Percentiles rank a stretch among this genome's conserved stretches.
Conservation (phyloP, 176 grass and related monocot genomes). For the Carex myosuroides region DNA sequence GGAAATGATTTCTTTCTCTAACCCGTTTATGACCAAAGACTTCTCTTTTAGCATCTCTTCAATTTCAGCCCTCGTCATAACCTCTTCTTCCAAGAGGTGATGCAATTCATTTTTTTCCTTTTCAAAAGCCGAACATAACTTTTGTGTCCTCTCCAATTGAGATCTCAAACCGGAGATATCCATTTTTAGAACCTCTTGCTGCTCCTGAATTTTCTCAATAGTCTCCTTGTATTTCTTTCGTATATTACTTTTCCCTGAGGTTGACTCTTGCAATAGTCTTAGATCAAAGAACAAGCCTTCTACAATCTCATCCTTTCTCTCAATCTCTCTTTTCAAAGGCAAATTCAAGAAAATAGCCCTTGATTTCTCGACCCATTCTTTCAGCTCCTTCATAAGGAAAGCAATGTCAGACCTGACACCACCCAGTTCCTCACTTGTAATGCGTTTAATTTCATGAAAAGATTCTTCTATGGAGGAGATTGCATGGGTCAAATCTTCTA, state of each 20-base stretch:
- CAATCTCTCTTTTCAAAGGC: slow-evolving; percentile 51
- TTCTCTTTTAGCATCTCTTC: slow-evolving; percentile 51
- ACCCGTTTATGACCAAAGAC: slow-evolving; percentile 47
- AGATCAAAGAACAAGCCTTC: slow-evolving; percentile 78
- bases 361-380: slow-evolving; percentile 43
- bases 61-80: slow-evolving; percentile 35
- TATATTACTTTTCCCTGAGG: slow-evolving; percentile 44
- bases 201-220: slow-evolving; percentile 41
- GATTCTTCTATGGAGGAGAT: slow-evolving; percentile 34
- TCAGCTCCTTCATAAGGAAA: slow-evolving; percentile 53
- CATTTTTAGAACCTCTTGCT: slow-evolving; percentile 42
- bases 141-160: slow-evolving; percentile 52
- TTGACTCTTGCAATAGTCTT: slow-evolving; percentile 72
- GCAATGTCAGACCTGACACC: slow-evolving; percentile 43
- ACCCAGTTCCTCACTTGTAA: slow-evolving; percentile 36
- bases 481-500: slow-evolving; percentile 37
- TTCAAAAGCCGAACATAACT: slow-evolving; percentile 30
- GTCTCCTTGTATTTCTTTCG: slow-evolving; percentile 52
- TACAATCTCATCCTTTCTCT: slow-evolving; percentile 56
- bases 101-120: slow-evolving; percentile 61
- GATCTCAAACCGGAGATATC: slow-evolving; percentile 50
- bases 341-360: slow-evolving; percentile 40
- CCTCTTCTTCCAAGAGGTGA: slow-evolving; percentile 53
- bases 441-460: slow-evolving; percentile 49
- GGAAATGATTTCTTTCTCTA: slow-evolving; percentile 64